Evolutionary conservation across 164 flowering plant species (phyloP).

Genomic region (Piper longum): DNA sequence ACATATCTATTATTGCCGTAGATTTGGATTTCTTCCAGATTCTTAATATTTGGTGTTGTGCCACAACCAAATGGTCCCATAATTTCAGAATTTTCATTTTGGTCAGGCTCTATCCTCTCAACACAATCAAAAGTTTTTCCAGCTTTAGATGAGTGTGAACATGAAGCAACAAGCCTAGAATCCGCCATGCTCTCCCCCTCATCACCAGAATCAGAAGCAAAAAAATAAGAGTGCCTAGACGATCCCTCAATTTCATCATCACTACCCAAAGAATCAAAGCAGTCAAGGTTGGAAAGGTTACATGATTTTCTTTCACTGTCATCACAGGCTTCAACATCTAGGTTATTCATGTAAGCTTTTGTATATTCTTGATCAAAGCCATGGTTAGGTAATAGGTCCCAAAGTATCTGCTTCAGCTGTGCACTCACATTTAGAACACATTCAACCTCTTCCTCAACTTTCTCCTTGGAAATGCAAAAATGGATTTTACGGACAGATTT

Average conservation of each 20-base stretch:
- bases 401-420: constrained; percentile 42
- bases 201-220: constrained; percentile 9
- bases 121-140: constrained; percentile 5
- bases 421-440: constrained; percentile 46
- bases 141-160: not conserved
- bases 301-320: constrained; percentile 11
- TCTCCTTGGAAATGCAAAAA: constrained; percentile 17
- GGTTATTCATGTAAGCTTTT: constrained; percentile 57
- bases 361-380: constrained; percentile 42
- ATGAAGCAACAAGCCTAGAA: constrained; percentile 7
- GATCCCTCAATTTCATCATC: not conserved
- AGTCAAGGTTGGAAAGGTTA: not conserved
- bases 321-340: constrained; percentile 22
- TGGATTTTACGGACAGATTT: constrained; percentile 9
- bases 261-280: not conserved
- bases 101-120: not conserved
- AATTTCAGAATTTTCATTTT: not conserved
- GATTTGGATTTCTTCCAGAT: not conserved
- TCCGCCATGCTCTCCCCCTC: constrained; percentile 37
- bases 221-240: not conserved
- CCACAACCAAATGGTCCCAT: not conserved
- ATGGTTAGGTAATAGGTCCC: constrained; percentile 29
- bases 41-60: constrained; percentile 4
- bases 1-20: constrained; percentile 32
- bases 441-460: constrained; percentile 49